Conservation (phyloP, 768 basidiomycete species). For the Agrocybe chaxingu region DNA sequence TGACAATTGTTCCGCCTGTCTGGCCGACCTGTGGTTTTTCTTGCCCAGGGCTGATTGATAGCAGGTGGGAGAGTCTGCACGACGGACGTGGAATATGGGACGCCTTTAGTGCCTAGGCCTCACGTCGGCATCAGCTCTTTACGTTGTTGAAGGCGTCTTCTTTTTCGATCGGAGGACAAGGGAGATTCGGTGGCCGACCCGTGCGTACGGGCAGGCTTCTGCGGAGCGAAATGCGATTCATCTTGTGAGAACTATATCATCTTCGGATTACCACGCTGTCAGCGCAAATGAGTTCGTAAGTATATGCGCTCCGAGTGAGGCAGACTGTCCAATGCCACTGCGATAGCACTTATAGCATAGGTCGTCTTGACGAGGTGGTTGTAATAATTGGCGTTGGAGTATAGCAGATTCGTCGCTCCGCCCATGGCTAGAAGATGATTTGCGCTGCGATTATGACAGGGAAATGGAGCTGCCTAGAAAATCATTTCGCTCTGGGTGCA, state of each 20-base stretch:
- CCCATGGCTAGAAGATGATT: no score
- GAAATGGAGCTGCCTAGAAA: no score
- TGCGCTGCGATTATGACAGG: no score
- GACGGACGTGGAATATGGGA: slow-evolving; percentile 9
- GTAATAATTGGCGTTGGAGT: no score
- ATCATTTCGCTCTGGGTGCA: no score
- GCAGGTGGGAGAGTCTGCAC: slow-evolving; percentile 9
- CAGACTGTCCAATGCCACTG: no score
- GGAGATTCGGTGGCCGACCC: slow-evolving; percentile 11
- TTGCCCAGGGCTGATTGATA: slow-evolving; percentile 1
- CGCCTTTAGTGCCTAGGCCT: slow-evolving; percentile 8
- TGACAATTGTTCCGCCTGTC: slow-evolving; percentile 7
- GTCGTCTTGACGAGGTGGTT: no score
- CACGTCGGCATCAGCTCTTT: slow-evolving; percentile 13
- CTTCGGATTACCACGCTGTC: slow-evolving; percentile 1
- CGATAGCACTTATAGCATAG: no score
- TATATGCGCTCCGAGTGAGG: no score
- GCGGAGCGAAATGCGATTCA: slow-evolving; percentile 17
- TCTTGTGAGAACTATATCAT: slow-evolving; percentile 13
- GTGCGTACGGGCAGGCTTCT: slow-evolving; percentile 14
- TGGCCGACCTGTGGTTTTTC: not conserved
- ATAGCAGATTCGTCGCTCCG: no score
- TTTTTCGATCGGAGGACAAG: slow-evolving; percentile 11
- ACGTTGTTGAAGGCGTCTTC: slow-evolving; percentile 10
- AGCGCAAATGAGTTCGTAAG: no score